Percentiles rank a stretch among this genome's conserved stretches.
phyloP scores from a whole-genome alignment of 2,329 filamentous ascomycete genomes.

The Cadophora malorum region DNA sequence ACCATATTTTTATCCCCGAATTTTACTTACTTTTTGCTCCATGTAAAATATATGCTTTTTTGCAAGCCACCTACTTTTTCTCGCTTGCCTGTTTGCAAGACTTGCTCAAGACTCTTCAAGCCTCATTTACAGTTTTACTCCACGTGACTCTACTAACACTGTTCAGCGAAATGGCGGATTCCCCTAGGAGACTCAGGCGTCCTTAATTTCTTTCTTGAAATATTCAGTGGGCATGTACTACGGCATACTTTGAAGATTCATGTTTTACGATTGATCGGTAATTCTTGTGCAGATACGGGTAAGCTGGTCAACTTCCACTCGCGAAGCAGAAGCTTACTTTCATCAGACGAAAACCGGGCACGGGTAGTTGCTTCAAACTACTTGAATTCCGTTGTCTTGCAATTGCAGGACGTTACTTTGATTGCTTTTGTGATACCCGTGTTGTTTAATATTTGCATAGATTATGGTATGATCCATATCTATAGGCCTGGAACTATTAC shows the following conservation, averaged over 20 bases:
- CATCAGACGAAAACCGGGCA: constrained; percentile 62
- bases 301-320: constrained; percentile 24
- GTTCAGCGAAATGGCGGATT: constrained; percentile 59
- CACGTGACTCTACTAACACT: constrained; percentile 30
- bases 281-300: constrained; percentile 68
- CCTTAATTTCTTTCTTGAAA: constrained; percentile 59
- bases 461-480: constrained; percentile 59
- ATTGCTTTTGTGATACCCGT: constrained; percentile 64
- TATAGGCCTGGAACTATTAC: constrained; percentile 29
- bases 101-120: not conserved
- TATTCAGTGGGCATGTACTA: constrained; percentile 51
- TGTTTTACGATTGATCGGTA: constrained; percentile 63
- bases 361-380: constrained; percentile 58
- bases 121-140: not conserved
- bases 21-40: not conserved
- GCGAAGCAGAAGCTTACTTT: constrained; percentile 18
- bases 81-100: not conserved
- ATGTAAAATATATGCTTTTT: not conserved
- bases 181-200: constrained; percentile 64
- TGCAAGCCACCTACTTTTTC: not conserved
- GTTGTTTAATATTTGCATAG: constrained; percentile 66
- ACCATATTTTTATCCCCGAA: not conserved
- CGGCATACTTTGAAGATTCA: constrained; percentile 57
- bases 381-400: constrained; percentile 54
- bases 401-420: constrained; percentile 54